Conservation (phyloP, 768 basidiomycete species). For the Naematelia aurantialba region DNA sequence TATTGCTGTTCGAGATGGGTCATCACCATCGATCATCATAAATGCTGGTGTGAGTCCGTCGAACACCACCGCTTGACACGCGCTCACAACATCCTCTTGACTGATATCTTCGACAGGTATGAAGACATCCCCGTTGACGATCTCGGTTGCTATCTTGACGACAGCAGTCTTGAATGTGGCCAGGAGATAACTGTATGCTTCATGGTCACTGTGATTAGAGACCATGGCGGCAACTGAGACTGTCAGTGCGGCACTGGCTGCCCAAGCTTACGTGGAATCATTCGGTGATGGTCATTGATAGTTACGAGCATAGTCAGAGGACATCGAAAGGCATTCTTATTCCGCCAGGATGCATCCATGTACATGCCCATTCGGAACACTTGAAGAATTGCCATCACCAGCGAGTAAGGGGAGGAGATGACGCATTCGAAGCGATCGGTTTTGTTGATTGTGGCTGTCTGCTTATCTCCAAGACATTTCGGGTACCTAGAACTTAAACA, state of each 20-base stretch:
- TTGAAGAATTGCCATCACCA: conserved; percentile 8
- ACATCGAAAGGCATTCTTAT: conserved; percentile 15
- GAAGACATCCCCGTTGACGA: background rate
- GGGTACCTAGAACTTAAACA: too few species aligned
- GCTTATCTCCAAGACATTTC: background rate
- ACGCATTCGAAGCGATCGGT: conserved; percentile 9
- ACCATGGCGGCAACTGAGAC: conserved; percentile 12
- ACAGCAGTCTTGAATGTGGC: background rate
- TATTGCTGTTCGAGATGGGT: conserved; percentile 7
- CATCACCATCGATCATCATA: conserved; percentile 16
- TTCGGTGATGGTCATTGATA: conserved; percentile 10
- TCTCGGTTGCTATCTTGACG: background rate
- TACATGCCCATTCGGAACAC: conserved; percentile 3
- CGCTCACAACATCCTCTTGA: background rate
- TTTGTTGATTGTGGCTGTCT: background rate
- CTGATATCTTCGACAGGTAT: background rate
- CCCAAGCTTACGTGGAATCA: conserved; percentile 12
- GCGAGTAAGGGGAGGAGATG: conserved; percentile 4
- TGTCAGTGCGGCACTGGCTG: background rate
- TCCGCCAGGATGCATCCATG: conserved; percentile 17
- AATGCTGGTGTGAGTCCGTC: conserved; percentile 7
- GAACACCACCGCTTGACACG: background rate
- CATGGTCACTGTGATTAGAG: conserved; percentile 3
- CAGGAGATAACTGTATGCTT: conserved; percentile 7
- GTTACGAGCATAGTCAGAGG: conserved; percentile 14